These are phyloP conservation scores for Cyclotella atomus DNA, from an alignment of 108 stramenopile species.

Conservation along the genomic window DNA sequence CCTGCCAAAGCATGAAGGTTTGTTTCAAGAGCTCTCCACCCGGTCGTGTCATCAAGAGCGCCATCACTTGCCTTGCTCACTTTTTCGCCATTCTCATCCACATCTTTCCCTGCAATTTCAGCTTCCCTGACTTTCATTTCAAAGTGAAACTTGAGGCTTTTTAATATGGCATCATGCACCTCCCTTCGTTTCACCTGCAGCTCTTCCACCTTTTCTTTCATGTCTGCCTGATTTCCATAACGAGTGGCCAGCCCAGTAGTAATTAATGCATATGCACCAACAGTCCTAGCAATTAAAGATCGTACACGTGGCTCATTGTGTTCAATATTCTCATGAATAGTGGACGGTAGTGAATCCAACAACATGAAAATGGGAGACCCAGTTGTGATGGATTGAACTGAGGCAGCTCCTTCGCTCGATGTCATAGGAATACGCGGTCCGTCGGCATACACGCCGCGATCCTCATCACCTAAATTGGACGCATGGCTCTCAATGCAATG, in stretches of 20 bases:
- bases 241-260: constrained; percentile 29
- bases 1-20: constrained; percentile 90
- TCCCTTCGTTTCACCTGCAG: constrained; percentile 34
- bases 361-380: constrained; percentile 39
- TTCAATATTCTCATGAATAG: constrained; percentile 66
- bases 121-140: constrained; percentile 25
- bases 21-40: constrained; percentile 97
- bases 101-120: not conserved
- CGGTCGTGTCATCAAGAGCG: constrained; percentile 96
- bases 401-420: not conserved
- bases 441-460: constrained; percentile 72
- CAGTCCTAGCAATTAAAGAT: constrained; percentile 78
- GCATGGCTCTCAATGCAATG: constrained; percentile 48
- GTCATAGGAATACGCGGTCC: constrained; percentile 78
- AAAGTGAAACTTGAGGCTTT: constrained; percentile 26
- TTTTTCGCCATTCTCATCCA: not conserved
- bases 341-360: constrained; percentile 50
- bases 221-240: not conserved
- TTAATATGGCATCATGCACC: constrained; percentile 24
- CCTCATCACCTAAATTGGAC: constrained; percentile 9
- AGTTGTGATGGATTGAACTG: not conserved
- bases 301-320: constrained; percentile 84
- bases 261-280: constrained; percentile 67
- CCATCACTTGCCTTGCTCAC: constrained; percentile 62
- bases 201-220: constrained; percentile 18